Percentiles rank a stretch among this genome's conserved stretches.
phyloP scores from a whole-genome alignment of 2,329 filamentous ascomycete genomes.

The Elsinoe batatas region DNA sequence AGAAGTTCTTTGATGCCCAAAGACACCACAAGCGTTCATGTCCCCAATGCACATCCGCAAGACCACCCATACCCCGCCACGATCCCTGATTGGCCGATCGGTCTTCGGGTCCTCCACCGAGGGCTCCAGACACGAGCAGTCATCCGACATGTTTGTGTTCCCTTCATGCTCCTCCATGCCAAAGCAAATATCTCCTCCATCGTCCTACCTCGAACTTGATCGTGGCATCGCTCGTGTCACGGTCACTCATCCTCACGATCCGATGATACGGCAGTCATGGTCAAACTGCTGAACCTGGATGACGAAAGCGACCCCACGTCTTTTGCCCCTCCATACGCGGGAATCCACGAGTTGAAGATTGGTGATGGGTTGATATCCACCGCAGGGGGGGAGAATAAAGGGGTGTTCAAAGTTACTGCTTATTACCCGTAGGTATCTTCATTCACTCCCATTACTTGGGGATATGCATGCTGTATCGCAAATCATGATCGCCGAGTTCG shows the following conservation, averaged over 20 bases:
- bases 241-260: neutral
- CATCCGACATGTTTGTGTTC: slow-evolving; percentile 6
- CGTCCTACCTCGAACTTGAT: neutral
- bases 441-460: neutral
- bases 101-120: neutral
- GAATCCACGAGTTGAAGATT: neutral
- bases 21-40: too few relatives aligned
- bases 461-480: neutral
- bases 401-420: slow-evolving; percentile 6
- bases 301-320: slow-evolving; percentile 10
- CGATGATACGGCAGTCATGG: slow-evolving; percentile 6
- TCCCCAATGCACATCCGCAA: neutral
- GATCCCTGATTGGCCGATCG: slow-evolving; percentile 6
- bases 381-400: neutral
- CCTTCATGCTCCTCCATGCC: neutral
- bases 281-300: slow-evolving; percentile 12
- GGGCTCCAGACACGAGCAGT: slow-evolving; percentile 2
- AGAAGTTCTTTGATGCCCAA: too few relatives aligned
- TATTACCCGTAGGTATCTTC: slow-evolving; percentile 9
- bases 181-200: neutral
- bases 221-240: neutral
- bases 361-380: neutral
- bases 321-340: slow-evolving; percentile 6
- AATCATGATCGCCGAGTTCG: neutral
- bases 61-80: neutral